Evolutionary conservation across 169 alveolate genomes (phyloP), one percentile per base, ranked within the genome.

Genomic region (Gregarina niphandrodes): DNA sequence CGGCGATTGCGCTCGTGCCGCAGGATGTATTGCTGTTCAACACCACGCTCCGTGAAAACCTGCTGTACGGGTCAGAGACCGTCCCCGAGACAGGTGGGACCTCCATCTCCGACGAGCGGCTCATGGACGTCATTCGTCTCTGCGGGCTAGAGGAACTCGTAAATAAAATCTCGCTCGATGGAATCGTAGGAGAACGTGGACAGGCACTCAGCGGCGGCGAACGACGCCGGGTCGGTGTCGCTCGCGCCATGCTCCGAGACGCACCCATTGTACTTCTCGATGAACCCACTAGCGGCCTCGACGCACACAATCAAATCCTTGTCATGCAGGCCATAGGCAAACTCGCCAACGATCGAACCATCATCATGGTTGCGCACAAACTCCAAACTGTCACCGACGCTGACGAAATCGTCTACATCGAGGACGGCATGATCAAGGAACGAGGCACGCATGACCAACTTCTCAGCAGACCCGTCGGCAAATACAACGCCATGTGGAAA

Each of bases 181-280:
- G n/a, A n/a, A n/a, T n/a, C n/a, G n/a, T n/a, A n/a, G 95, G 97
- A 4, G 95, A 87, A 55, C 66, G 90, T 35, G 98, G 98, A 3
- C 58, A 75, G 20, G 80, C 78, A 37, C 70, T 93, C 1, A 73
- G 92, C 30, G 99, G 99, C 22, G 99, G 99, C 1, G 93, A 93
- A 64, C 80, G 79, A 54, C 91, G 89, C 69, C 81, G 98, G 21
- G 83, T 85, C 19, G 91, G 91, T 47, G 84, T 90, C 18, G 96
- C 96, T 13, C 73, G 98, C 35, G 90, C 95, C 6, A 55, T 91
- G 45, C 45, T 87, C 21, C 80, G 84, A 42, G 70, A 82, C 47
- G 87, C 95, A 0, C 80, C 84, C 20, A 82, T 90, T 13, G 72
- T 86, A 43, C 56, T 83, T 6, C 75, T 90, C 61, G 98, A 90